Percentiles rank a stretch among this genome's conserved stretches.
Conservation (phyloP, 139 green algal genomes). For the Chlamydomonas sphaeroides region DNA sequence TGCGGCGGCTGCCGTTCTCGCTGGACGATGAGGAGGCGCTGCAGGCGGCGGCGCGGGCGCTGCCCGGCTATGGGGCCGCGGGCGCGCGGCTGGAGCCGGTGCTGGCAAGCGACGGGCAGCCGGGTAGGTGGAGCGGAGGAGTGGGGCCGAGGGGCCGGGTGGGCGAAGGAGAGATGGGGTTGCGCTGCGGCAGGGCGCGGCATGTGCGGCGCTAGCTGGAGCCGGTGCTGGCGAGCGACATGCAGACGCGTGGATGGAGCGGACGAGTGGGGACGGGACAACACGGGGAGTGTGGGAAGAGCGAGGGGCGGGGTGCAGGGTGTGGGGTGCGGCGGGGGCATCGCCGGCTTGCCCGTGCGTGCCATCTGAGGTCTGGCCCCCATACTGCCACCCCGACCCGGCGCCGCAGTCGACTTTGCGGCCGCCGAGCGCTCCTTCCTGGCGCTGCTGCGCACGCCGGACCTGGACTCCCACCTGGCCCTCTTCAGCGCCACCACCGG, state of each 20-base stretch:
- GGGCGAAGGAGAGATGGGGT: too few relatives aligned
- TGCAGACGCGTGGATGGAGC: not conserved
- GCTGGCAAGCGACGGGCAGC: not conserved
- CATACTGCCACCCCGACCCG: not conserved
- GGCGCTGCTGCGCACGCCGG: constrained; percentile 41
- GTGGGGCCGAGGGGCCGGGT: not conserved
- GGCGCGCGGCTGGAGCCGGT: not conserved
- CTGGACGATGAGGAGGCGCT: not conserved
- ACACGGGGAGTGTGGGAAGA: too few relatives aligned
- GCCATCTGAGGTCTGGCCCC: too few relatives aligned
- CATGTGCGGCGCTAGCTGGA: not conserved
- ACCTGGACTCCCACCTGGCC: constrained; percentile 47
- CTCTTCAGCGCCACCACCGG: not conserved
- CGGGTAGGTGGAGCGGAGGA: not conserved
- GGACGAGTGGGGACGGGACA: not conserved
- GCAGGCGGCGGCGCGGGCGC: not conserved
- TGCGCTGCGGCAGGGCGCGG: too few relatives aligned
- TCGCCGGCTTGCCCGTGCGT: too few relatives aligned
- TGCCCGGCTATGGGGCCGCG: constrained; percentile 10
- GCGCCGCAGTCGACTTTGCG: not conserved
- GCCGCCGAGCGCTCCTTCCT: constrained; percentile 39
- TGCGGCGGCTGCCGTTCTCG: constrained; percentile 8
- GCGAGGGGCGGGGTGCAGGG: too few relatives aligned
- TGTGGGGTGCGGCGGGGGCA: too few relatives aligned
- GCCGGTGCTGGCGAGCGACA: not conserved